Base-by-base conservation (phyloP, 208 protist species). In the Trypanosoma scelopori region DNA sequence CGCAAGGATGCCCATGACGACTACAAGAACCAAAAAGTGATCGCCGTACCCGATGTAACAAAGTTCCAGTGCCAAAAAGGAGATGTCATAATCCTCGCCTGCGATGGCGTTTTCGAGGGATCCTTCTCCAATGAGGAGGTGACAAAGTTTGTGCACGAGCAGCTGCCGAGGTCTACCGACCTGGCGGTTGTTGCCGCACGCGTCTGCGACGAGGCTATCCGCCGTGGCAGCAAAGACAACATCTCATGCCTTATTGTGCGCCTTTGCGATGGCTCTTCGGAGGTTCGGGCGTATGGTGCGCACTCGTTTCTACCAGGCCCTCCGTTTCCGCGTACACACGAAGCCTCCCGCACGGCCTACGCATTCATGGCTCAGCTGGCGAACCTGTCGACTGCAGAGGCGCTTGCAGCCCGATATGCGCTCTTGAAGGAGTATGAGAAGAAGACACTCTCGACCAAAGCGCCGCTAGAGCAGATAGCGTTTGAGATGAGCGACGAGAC, bases 41-140 rank as follows among this genome's bases (percentile, higher is more conserved):
- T 91, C 42, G 81, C 82, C 42, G 84, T 95, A 1, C 89, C 92
- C 0, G 85, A 93, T 32, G 91, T 97, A 28, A 85, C 79, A 11
- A 71, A 79, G 27, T 63, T 90, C 32, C 48, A 69, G 25, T 91
- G 84, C 67, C 47, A 89, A 63, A 62, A 70, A 37, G 85, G 86
- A 50, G 92, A 97, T 65, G 58, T 94, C 27, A 76, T 95, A 55
- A 85, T 97, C 37, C 75, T 97, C 64, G 77, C 79, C 45, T 97
- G 92, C 72, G 92, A 97, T 60, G 92, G 92, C 49, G 89, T 97
- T 52, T 97, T 95, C 56, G 89, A 97, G 75, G 85, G 87, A 23
- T 85, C 77, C 61, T 95, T 97, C 76, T 81, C 77, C 27, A 95
- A 93, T 73, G 82, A 86, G 39, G 81, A 95, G 57, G 89, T 97